Percentiles rank a stretch among this genome's conserved stretches.
phyloP scores from a whole-genome alignment of 2,329 filamentous ascomycete genomes.

The Decorospora gaudefroyi region DNA sequence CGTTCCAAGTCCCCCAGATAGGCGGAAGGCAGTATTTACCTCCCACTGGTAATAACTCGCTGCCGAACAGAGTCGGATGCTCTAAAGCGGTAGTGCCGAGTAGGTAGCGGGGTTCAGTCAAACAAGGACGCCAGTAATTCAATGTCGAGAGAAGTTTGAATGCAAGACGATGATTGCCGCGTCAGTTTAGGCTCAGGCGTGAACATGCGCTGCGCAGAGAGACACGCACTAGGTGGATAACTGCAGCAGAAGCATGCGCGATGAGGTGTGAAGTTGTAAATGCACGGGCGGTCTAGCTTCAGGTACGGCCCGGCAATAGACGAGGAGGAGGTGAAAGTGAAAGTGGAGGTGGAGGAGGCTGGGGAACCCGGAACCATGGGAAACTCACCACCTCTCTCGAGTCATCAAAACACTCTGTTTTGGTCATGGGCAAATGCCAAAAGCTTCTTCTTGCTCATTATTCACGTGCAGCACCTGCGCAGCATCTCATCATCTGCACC shows the following conservation, averaged over 20 bases:
- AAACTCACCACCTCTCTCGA: too few relatives aligned
- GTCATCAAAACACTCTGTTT: too few relatives aligned
- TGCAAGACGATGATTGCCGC: background rate
- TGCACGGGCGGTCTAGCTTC: conserved; percentile 22
- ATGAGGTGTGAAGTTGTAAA: conserved; percentile 23
- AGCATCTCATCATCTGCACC: conserved; percentile 15
- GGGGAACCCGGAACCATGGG: conserved; percentile 25
- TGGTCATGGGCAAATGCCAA: background rate
- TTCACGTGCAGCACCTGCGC: too few relatives aligned
- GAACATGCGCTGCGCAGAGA: conserved; percentile 7
- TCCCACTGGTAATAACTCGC: too few relatives aligned
- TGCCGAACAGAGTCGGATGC: conserved; percentile 19
- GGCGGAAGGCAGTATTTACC: conserved; percentile 25
- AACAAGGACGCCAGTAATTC: conserved; percentile 7
- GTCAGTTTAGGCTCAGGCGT: conserved; percentile 8
- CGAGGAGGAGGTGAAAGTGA: conserved; percentile 39
- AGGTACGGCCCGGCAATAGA: conserved; percentile 25
- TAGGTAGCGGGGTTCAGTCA: conserved; percentile 28
- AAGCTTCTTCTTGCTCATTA: background rate
- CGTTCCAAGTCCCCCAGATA: conserved; percentile 21
- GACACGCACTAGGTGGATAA: conserved; percentile 9
- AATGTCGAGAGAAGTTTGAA: background rate
- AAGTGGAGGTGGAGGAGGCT: conserved; percentile 36
- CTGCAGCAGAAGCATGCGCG: conserved; percentile 13
- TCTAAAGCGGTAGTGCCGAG: conserved; percentile 34